phyloP scores from a whole-genome alignment of 495 filamentous ascomycete species.

The Cudoniella acicularis region DNA sequence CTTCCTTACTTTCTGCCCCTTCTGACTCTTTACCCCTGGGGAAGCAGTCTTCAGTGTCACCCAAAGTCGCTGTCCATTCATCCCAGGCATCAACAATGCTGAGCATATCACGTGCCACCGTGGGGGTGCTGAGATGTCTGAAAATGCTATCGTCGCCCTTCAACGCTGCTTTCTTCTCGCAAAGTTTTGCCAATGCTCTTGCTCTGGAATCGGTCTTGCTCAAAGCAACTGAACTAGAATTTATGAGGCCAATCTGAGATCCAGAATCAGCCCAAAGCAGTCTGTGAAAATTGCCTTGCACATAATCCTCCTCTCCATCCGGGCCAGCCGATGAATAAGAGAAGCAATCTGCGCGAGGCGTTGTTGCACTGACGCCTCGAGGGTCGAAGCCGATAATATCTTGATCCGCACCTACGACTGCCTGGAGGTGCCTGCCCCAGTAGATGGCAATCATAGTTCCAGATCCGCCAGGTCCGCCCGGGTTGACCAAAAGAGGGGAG shows the following conservation, averaged over 20 bases:
- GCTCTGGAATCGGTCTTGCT: slow-evolving; percentile 27
- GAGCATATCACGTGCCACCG: slow-evolving; percentile 45
- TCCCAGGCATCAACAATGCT: slow-evolving; percentile 46
- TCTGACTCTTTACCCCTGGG: no score
- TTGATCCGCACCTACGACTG: slow-evolving; percentile 31
- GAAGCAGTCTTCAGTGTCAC: no score
- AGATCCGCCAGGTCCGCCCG: slow-evolving; percentile 41
- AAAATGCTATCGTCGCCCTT: slow-evolving; percentile 21
- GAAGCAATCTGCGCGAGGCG: slow-evolving; percentile 47
- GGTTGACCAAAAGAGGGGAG: slow-evolving; percentile 39
- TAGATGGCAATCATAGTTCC: slow-evolving; percentile 28
- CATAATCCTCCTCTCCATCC: slow-evolving; percentile 16
- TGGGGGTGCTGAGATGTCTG: slow-evolving; percentile 23
- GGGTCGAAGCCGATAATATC: slow-evolving; percentile 54
- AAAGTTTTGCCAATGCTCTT: slow-evolving; percentile 32
- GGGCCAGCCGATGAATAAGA: slow-evolving; percentile 20
- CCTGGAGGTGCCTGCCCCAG: slow-evolving; percentile 27
- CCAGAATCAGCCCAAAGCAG: slow-evolving; percentile 7
- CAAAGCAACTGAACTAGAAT: slow-evolving; percentile 34
- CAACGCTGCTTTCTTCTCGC: slow-evolving; percentile 28
- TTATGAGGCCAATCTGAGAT: slow-evolving; percentile 28
- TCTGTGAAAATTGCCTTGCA: slow-evolving; percentile 14
- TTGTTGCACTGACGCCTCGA: slow-evolving; percentile 49
- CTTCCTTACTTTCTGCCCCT: not conserved
- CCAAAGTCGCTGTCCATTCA: slow-evolving; percentile 27